Evolutionary conservation across 805 yeast genomes (phyloP).

Genomic region (Wickerhamiella alocasiicola): DNA sequence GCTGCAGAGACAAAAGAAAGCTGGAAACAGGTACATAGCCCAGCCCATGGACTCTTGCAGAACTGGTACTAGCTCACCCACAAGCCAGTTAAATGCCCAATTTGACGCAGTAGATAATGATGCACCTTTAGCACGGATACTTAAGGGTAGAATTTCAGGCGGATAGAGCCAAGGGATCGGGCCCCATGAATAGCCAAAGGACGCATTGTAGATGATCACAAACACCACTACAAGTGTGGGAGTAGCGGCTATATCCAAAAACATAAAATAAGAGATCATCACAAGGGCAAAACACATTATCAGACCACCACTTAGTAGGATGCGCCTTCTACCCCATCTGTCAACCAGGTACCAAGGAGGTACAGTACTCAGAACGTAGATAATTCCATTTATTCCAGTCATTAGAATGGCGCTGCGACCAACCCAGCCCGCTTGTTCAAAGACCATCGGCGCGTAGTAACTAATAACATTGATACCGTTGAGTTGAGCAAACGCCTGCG

Average conservation of each 20-base stretch:
- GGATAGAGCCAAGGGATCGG: constrained; percentile 87
- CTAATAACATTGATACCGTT: constrained; percentile 89
- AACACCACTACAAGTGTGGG: constrained; percentile 61
- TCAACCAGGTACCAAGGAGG: constrained; percentile 91
- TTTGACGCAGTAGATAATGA: constrained; percentile 83
- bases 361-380: constrained; percentile 53
- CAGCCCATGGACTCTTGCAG: constrained; percentile 64
- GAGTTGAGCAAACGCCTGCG: constrained; percentile 85
- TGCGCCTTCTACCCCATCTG: constrained; percentile 83
- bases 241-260: constrained; percentile 39
- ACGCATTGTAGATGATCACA: constrained; percentile 67
- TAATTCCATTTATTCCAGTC: constrained; percentile 69
- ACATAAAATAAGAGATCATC: constrained; percentile 50
- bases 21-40: constrained; percentile 74
- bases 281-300: constrained; percentile 65
- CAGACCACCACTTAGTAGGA: constrained; percentile 64
- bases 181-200: constrained; percentile 86
- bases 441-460: constrained; percentile 86
- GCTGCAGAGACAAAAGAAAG: constrained; percentile 61
- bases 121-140: constrained; percentile 81
- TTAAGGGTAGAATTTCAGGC: constrained; percentile 73
- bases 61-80: constrained; percentile 84
- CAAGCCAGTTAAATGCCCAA: constrained; percentile 86
- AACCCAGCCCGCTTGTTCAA: constrained; percentile 90
- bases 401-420: constrained; percentile 78